These are phyloP conservation scores for Trametes polyzona DNA, from an alignment of 1,284 basidiomycete genomes.

Conservation along the genomic window DNA sequence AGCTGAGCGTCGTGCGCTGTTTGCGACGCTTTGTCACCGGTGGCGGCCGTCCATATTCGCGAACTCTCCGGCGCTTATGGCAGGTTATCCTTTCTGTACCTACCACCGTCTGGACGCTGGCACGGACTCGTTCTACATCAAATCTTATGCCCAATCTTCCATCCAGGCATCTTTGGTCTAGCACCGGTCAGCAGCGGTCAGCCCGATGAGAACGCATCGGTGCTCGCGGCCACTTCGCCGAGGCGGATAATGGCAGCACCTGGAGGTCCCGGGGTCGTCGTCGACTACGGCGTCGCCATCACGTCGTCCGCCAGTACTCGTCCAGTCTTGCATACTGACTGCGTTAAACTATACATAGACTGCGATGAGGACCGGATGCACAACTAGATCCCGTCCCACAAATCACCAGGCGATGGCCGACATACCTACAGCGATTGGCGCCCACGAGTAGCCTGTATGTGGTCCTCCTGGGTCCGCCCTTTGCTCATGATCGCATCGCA, in stretches of 20 bases:
- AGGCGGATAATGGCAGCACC: neutral
- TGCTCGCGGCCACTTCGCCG: neutral
- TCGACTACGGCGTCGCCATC: neutral
- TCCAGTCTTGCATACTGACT: neutral
- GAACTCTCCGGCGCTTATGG: neutral
- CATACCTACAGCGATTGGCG: neutral
- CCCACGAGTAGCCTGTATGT: slow-evolving; percentile 14
- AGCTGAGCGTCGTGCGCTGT: slow-evolving; percentile 11
- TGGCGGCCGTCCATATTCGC: slow-evolving; percentile 13
- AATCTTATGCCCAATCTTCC: neutral
- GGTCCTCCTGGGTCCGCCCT: neutral
- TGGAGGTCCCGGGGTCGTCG: neutral
- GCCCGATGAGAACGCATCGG: neutral
- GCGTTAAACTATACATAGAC: no score
- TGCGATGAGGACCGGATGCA: no score
- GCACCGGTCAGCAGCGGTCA: neutral
- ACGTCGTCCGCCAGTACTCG: neutral
- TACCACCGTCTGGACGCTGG: neutral
- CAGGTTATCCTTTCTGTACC: neutral
- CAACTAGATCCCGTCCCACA: no score
- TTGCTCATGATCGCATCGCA: slow-evolving; percentile 13
- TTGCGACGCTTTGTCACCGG: slow-evolving; percentile 19
- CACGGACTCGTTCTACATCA: neutral
- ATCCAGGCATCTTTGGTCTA: neutral
- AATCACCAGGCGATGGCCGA: neutral